These are phyloP conservation scores for Knoxia roxburghii DNA, from an alignment of 257 asterid genomes.

Conservation along the genomic window DNA sequence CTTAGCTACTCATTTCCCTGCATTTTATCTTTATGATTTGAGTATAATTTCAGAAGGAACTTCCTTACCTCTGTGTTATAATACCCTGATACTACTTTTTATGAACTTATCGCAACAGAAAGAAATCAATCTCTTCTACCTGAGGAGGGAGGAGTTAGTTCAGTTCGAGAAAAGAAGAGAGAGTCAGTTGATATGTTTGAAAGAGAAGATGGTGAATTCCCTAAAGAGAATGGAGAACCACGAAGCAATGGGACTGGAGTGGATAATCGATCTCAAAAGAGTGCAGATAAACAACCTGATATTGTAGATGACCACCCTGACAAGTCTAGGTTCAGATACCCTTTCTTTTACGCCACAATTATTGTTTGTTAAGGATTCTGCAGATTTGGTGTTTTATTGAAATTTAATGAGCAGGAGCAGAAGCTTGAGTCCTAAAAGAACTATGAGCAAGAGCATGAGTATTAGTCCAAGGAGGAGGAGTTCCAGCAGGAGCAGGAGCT, in stretches of 20 bases:
- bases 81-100: constrained; percentile 11
- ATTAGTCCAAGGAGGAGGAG: constrained; percentile 62
- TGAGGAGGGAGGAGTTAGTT: constrained; percentile 42
- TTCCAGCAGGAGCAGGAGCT: constrained; percentile 47
- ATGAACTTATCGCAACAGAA: constrained; percentile 20
- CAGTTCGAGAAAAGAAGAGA: constrained; percentile 33
- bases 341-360: constrained; percentile 14
- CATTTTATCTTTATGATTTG: too few species aligned
- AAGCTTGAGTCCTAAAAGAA: constrained; percentile 56
- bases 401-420: constrained; percentile 63
- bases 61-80: background rate
- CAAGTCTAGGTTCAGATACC: constrained; percentile 64
- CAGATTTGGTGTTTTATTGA: constrained; percentile 26
- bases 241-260: constrained; percentile 57
- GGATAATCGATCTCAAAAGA: constrained; percentile 44
- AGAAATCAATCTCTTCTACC: constrained; percentile 40
- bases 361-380: constrained; percentile 24
- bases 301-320: constrained; percentile 65
- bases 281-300: constrained; percentile 61
- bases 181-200: constrained; percentile 50
- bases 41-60: background rate
- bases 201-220: constrained; percentile 75
- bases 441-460: constrained; percentile 87
- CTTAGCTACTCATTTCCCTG: background rate
- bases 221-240: constrained; percentile 76